Base-by-base conservation (phyloP, 148 eudicot species). In the Rhododendron henanense region DNA sequence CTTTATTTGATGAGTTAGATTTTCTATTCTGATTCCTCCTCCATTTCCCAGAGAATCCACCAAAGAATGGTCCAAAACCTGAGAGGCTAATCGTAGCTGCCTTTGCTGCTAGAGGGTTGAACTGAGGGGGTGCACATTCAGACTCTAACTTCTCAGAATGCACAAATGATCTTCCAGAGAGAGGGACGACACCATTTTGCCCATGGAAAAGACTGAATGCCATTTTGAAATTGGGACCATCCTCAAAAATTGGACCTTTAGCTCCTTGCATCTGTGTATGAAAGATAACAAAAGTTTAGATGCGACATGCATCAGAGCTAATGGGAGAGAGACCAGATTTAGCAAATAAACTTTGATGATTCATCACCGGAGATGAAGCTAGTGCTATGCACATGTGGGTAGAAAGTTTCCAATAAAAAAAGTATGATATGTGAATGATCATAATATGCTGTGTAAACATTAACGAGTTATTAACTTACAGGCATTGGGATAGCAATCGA, bases 211-310 rank as follows among this genome's bases (percentile, higher is more conserved):
- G 89, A 91, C 93, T 93, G 84, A 95, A 97, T 55, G 99, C 94
- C 89, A 86, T 88, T 81, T 95, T 98, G 90, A 95, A 97, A 91
- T 94, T 94, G 90, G 98, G 98, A 48, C 98, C 98, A 93, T 97
- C 99, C 94, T 97, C 98, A 86, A 97, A 97, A 84, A 97, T 97
- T 78, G 99, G 99, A 84, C 99, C 99, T 90, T 94, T 94, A 48
- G 85, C 90, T 85, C 95, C 94, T 39, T 90, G 91, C 14, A 87
- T 94, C 98, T 97, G 89, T 65, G 41, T 73, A 88, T 35, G n/a
- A 81, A 74, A 81, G 77, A 47, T 84, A 35, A 84, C 59, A 87
- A 48, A 15, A 55, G 35, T 33, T 47, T 6, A 73, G 77, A 74
- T 73, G 73, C 57, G 31, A 84, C 50, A 53, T 76, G 84, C 41